Conservation (phyloP, 1,284 basidiomycete species). For the Marasmius fiardii region DNA sequence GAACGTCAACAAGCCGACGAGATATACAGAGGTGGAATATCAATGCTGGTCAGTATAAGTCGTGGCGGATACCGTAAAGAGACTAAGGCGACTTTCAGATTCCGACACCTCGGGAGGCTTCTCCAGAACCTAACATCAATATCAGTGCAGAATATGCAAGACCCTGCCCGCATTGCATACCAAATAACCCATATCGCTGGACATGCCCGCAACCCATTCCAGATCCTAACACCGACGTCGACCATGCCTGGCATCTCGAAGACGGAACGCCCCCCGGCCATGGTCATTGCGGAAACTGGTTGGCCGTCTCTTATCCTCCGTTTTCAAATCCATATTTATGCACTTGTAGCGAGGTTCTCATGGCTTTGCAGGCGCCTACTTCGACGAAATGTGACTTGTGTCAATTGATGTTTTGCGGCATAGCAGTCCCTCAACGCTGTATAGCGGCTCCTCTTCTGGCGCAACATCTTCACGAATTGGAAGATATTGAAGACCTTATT, state of each 20-base stretch:
- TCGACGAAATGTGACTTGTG: conserved; percentile 80
- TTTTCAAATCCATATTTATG: conserved; percentile 1
- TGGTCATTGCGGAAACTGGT: conserved; percentile 75
- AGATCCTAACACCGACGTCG: conserved; percentile 61
- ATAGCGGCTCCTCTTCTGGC: conserved; percentile 48
- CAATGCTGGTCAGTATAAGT: conserved; percentile 58
- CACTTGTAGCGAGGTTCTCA: conserved; percentile 57
- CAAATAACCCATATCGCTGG: conserved; percentile 68
- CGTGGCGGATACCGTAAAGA: not conserved
- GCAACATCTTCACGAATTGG: conserved; percentile 68
- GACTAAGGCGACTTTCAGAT: conserved; percentile 40
- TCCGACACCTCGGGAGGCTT: conserved; percentile 66
- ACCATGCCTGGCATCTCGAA: conserved; percentile 68
- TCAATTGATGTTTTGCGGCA: conserved; percentile 73
- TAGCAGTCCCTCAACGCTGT: conserved; percentile 68
- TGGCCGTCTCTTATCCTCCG: conserved; percentile 16
- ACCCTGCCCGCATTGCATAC: conserved; percentile 70
- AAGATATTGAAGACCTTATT: conserved; percentile 65
- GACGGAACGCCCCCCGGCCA: conserved; percentile 74
- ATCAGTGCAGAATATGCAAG: conserved; percentile 58
- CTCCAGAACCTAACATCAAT: conserved; percentile 69
- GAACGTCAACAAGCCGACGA: conserved; percentile 77
- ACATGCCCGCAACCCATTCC: conserved; percentile 68
- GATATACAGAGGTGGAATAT: conserved; percentile 58
- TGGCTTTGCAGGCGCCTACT: conserved; percentile 63